These are phyloP conservation scores for Lathyrus sativus DNA, from an alignment of 306 rosid species.

Conservation along the genomic window DNA sequence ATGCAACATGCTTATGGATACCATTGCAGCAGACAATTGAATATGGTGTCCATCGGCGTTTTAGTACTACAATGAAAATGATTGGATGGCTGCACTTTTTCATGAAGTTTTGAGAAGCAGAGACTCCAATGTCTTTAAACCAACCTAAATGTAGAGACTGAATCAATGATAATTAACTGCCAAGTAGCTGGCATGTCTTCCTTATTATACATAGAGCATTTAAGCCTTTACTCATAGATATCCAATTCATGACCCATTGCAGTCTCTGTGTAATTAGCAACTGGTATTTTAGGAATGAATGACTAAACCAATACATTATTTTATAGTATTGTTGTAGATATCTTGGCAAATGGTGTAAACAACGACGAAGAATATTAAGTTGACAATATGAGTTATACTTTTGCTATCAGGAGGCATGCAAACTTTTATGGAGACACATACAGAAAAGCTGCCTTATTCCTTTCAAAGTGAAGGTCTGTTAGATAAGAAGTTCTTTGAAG, in stretches of 20 bases:
- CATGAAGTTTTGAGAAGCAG: constrained; percentile 8
- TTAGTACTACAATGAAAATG: constrained; percentile 3
- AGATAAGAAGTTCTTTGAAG: constrained; percentile 16
- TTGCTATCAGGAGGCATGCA: constrained; percentile 16
- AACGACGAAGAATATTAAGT: constrained; percentile 1
- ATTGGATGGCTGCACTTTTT: constrained; percentile 18
- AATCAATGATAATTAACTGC: background rate
- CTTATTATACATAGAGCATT: constrained; percentile 6
- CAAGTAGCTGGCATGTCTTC: constrained; percentile 25
- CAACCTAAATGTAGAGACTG: constrained; percentile 12
- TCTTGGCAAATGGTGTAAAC: constrained; percentile 19
- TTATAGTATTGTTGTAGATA: background rate
- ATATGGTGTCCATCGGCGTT: background rate
- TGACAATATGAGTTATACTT: background rate
- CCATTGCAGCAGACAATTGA: constrained; percentile 14
- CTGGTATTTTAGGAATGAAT: background rate
- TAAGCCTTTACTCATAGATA: constrained; percentile 21
- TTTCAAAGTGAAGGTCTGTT: constrained; percentile 15
- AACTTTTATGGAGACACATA: constrained; percentile 9
- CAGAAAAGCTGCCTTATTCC: constrained; percentile 10
- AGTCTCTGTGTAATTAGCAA: constrained; percentile 10
- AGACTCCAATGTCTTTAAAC: background rate
- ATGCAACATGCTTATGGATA: constrained; percentile 31
- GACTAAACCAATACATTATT: background rate
- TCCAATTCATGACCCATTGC: constrained; percentile 16